Evolutionary conservation across 768 basidiomycete species (phyloP), one percentile per base, ranked within the genome.

Genomic region (Leccinum subgranulosum): DNA sequence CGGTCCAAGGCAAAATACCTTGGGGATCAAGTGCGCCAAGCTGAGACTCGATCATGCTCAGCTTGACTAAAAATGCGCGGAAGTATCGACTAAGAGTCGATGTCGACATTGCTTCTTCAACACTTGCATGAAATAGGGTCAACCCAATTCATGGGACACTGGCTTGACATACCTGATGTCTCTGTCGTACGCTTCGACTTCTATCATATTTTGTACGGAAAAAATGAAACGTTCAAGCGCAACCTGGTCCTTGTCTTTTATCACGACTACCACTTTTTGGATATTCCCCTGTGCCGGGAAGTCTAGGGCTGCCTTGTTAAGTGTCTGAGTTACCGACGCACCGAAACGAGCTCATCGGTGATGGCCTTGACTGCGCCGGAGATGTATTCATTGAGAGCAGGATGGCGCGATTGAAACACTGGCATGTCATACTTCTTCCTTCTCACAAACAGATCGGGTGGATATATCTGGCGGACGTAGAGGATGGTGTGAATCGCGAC

Each of bases 341-440:
- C 92, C 55, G 78, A 76, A 19, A 76, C 69, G 14, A 97, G 77
- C 70, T 96, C 93, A 48, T 91, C 89, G 19, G 81, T 79, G 28
- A 94, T 72, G n/a, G 91, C 87, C 66, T 87, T 88, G 56, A 94
- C 79, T 3, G 92, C 88, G 19, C 90, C 89, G n/a, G 91, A 84
- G 55, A 98, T 88, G 69, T 97, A 98, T 47, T 88, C 85, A 61
- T 91, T 89, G 53, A 98, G 77, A 43, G 83, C 83, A 2, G 94
- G 94, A 69, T 95, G 92, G n/a, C 94, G 85, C 4, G 92, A 93
- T 74, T 97, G 94, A 68, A 86, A 98, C 10, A 96, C 92, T 0
- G 92, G 90, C 0, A 88, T 88, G 58, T 92, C 86, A 71, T 94
- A 97, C 70, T 94, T 94, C 75, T 89, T 90, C 56, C 91, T 81